Conservation (phyloP, 2,329 filamentous ascomycete species). For the Epicoccum nigrum region DNA sequence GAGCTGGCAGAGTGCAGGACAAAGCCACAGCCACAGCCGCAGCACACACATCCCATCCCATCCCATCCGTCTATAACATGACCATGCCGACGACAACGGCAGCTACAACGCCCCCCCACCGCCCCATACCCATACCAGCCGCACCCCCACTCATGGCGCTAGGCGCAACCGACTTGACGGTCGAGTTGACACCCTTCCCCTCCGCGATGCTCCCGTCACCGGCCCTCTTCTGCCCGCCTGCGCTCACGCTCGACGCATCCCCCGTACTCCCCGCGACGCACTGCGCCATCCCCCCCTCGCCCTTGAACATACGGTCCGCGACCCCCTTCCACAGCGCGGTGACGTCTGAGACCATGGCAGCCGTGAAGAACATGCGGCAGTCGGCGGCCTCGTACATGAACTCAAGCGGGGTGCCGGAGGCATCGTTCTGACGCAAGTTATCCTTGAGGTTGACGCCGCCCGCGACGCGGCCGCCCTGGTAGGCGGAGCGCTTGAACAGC, state of each 20-base stretch:
- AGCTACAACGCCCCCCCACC: not conserved
- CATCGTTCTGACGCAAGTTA: conserved; percentile 47
- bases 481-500: conserved; percentile 40
- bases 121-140: not conserved
- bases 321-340: conserved; percentile 47
- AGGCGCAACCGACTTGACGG: conserved; percentile 1
- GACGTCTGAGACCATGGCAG: conserved; percentile 44
- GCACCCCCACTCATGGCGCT: not conserved
- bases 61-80: conserved; percentile 1
- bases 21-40: too few species aligned
- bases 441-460: conserved; percentile 47
- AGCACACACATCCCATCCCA: too few species aligned
- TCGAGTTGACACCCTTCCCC: conserved; percentile 1
- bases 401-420: conserved; percentile 47
- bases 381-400: conserved; percentile 52
- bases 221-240: conserved; percentile 39
- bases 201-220: conserved; percentile 28
- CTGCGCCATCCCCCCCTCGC: conserved; percentile 18
- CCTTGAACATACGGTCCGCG: conserved; percentile 45
- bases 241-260: conserved; percentile 36
- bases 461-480: conserved; percentile 28
- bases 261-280: conserved; percentile 43
- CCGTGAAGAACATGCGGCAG: conserved; percentile 50
- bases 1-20: too few species aligned
- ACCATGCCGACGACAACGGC: conserved; percentile 6